Evolutionary conservation across 805 yeast genomes (phyloP).

Genomic region (Danielozyma ontarioensis): DNA sequence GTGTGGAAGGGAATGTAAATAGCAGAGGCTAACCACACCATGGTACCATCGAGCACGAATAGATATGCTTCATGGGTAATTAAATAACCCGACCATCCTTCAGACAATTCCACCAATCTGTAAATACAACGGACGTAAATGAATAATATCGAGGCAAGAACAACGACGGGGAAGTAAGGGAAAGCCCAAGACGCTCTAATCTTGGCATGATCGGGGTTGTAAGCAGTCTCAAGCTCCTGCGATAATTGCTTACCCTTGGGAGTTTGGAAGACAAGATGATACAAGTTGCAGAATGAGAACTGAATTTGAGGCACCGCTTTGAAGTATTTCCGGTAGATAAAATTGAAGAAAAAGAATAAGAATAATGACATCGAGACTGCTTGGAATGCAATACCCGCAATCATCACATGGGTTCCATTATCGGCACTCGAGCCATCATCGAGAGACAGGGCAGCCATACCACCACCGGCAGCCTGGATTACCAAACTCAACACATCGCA

Average conservation of each 20-base stretch:
- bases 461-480: constrained; percentile 30
- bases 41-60: constrained; percentile 24
- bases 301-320: constrained; percentile 16
- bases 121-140: constrained; percentile 67
- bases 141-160: constrained; percentile 45
- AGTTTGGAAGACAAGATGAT: constrained; percentile 18
- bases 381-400: constrained; percentile 76
- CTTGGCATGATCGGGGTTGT: constrained; percentile 27
- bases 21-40: constrained; percentile 26
- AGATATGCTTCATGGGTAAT: constrained; percentile 46
- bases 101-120: constrained; percentile 65
- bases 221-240: constrained; percentile 18
- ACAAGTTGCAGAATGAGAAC: constrained; percentile 18
- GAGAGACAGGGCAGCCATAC: constrained; percentile 15
- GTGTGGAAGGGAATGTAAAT: constrained; percentile 52
- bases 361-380: constrained; percentile 65
- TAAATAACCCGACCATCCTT: constrained; percentile 68
- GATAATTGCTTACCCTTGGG: constrained; percentile 11
- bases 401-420: constrained; percentile 63
- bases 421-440: constrained; percentile 20
- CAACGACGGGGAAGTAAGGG: constrained; percentile 38
- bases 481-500: constrained; percentile 12
- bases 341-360: constrained; percentile 43
- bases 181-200: constrained; percentile 34
- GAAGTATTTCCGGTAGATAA: constrained; percentile 38